A percentile compares a stretch with the other conserved stretches of the same genome.
phyloP scores from a whole-genome alignment of 106 monocot genomes.

The Dendrobium huoshanense region DNA sequence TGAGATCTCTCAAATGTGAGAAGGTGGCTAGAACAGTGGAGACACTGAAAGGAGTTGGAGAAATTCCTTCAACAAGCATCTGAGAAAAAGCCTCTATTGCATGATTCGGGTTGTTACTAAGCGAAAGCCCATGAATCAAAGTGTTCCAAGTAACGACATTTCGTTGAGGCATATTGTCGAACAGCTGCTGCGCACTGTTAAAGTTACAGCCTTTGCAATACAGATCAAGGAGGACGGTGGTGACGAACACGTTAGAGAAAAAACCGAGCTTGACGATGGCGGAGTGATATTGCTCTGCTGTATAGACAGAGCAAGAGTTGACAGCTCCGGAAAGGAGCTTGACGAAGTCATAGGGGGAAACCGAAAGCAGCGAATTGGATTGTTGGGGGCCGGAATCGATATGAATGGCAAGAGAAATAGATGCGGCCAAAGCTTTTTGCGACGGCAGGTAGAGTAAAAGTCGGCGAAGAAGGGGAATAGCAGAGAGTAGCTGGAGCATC shows the following conservation, averaged over 20 bases:
- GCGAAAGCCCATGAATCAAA: constrained; percentile 1
- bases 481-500: constrained; percentile 9
- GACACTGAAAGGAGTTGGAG: constrained; percentile 21
- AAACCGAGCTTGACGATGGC: constrained; percentile 30
- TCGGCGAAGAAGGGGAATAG: not conserved
- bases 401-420: not conserved
- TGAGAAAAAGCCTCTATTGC: not conserved
- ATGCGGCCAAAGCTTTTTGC: not conserved
- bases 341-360: constrained; percentile 23
- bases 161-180: constrained; percentile 1
- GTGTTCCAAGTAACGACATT: constrained; percentile 5
- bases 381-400: not conserved
- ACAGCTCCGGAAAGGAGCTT: constrained; percentile 22
- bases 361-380: not conserved
- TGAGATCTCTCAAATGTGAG: not conserved
- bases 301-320: constrained; percentile 9
- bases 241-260: constrained; percentile 29
- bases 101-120: no score
- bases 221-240: constrained; percentile 23
- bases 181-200: not conserved
- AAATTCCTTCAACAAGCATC: constrained; percentile 5
- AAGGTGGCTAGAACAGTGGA: constrained; percentile 31
- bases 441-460: not conserved
- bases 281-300: constrained; percentile 21
- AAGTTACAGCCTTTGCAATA: constrained; percentile 21